Evolutionary conservation across 2,329 filamentous ascomycete species (phyloP), one percentile per base, ranked within the genome.

Genomic region (Fusarium mangiferae): DNA sequence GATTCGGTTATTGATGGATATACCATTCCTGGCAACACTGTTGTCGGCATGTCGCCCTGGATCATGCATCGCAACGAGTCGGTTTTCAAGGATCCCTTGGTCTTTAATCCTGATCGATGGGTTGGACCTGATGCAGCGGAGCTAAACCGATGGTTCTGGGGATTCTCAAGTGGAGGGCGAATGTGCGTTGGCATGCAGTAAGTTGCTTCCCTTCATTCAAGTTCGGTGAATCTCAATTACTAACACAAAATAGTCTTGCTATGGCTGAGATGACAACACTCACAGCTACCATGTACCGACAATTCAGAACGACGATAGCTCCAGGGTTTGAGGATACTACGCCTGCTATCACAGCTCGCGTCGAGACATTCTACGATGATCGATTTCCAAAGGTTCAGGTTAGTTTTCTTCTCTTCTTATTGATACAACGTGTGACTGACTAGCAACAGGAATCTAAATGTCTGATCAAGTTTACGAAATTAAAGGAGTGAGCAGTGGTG

Each of bases 51-150:
- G 68, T 75, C 76, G 1, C 78, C 78, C 3, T 80, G 69, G 45
- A 73, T 73, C 3, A 63, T 80, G 41, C 79, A 80, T 26, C 73
- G 77, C 3, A 78, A 80, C 5, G 57, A 72, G 13, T 56, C 72
- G 0, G 73, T 80, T 0, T 80, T 80, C 42, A 41, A 52, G n/a
- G 56, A 80, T 7, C 74, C 77, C 0, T 7, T 72, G 11, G 70
- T 59, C 3, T 80, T 80, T 24, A 69, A 80, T 4, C 79, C 79
- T 0, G 78, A 79, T 15, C 68, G 79, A 15, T 80, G 79, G 79
- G 52, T 80, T 4, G 74, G 69, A 1, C 3, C 70, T 4, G 62
- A 72, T 13, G 61, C 64, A 3, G 28, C 18, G 7, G 75, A 78
- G 41, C 15, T 77, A 17, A 77, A 78, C 17, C 54, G 73, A 7